These are phyloP conservation scores for Metschnikowia peoriensis DNA, from an alignment of 805 yeast species.

Conservation along the genomic window DNA sequence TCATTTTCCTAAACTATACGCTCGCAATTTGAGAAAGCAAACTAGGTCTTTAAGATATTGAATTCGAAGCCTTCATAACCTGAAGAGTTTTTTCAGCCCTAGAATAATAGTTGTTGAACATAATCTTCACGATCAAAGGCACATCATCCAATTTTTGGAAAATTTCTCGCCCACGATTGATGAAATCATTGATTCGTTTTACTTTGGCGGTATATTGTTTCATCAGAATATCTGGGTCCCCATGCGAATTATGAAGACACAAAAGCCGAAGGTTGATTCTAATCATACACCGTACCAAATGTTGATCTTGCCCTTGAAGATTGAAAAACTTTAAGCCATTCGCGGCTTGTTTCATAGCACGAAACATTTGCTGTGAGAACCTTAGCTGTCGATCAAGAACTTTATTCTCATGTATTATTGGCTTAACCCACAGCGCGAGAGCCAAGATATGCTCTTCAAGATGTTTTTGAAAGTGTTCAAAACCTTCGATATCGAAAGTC, in stretches of 20 bases:
- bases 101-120: background rate
- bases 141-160: background rate
- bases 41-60: too few relatives aligned
- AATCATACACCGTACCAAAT: background rate
- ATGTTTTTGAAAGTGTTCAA: background rate
- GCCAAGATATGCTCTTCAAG: background rate
- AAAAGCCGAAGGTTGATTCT: background rate
- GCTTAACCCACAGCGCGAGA: background rate
- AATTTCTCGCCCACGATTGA: background rate
- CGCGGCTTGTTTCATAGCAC: background rate
- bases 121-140: background rate
- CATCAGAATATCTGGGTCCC: background rate
- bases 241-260: background rate
- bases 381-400: background rate
- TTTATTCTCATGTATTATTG: background rate
- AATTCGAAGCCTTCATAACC: background rate
- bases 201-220: background rate
- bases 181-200: background rate
- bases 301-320: background rate
- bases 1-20: too few relatives aligned
- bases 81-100: background rate
- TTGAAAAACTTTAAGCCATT: background rate
- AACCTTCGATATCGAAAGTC: background rate
- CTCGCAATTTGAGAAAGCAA: too few relatives aligned
- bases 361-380: background rate